phyloP scores from a whole-genome alignment of 2,329 filamentous ascomycete genomes.

The Hypoxylon sp. region DNA sequence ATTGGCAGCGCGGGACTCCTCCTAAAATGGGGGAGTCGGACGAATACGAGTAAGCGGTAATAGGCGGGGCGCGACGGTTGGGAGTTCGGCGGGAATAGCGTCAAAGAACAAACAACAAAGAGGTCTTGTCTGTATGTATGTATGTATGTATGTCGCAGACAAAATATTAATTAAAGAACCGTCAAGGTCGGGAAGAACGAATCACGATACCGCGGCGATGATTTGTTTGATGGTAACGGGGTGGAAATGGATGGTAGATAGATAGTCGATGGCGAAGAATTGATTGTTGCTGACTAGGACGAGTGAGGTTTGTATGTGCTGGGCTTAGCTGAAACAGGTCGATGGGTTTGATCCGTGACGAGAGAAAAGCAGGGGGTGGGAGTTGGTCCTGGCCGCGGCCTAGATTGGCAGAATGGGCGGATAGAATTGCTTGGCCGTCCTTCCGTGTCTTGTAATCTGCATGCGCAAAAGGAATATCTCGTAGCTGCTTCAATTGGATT shows the following conservation, averaged over 20 bases:
- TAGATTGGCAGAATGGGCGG: slow-evolving; percentile 17
- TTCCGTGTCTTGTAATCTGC: slow-evolving; percentile 20
- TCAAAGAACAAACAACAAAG: slow-evolving; percentile 17
- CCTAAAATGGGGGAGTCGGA: slow-evolving; percentile 40
- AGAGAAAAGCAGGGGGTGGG: slow-evolving; percentile 42
- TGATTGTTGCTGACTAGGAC: slow-evolving; percentile 18
- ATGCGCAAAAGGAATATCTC: slow-evolving; percentile 14
- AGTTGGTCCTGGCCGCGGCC: slow-evolving; percentile 25
- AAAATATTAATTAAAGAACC: too few species aligned
- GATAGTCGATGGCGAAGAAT: slow-evolving; percentile 20
- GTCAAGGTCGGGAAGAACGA: slow-evolving; percentile 13
- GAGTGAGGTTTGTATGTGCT: slow-evolving; percentile 38
- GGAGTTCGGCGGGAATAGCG: slow-evolving; percentile 1
- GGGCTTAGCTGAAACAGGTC: slow-evolving; percentile 48
- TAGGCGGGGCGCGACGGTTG: slow-evolving; percentile 14
- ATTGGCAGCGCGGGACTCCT: slow-evolving; percentile 42
- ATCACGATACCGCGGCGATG: slow-evolving; percentile 15
- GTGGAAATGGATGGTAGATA: slow-evolving; percentile 2
- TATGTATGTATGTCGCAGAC: slow-evolving; percentile 13
- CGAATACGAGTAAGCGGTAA: slow-evolving; percentile 23
- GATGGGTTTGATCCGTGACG: slow-evolving; percentile 49
- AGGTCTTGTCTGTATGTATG: slow-evolving; percentile 1
- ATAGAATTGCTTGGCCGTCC: slow-evolving; percentile 21
- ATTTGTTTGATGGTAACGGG: slow-evolving; percentile 10
- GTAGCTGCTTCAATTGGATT: slow-evolving; percentile 8